Conservation (phyloP, 2,329 filamentous ascomycete species). For the Aspergillus sp. region DNA sequence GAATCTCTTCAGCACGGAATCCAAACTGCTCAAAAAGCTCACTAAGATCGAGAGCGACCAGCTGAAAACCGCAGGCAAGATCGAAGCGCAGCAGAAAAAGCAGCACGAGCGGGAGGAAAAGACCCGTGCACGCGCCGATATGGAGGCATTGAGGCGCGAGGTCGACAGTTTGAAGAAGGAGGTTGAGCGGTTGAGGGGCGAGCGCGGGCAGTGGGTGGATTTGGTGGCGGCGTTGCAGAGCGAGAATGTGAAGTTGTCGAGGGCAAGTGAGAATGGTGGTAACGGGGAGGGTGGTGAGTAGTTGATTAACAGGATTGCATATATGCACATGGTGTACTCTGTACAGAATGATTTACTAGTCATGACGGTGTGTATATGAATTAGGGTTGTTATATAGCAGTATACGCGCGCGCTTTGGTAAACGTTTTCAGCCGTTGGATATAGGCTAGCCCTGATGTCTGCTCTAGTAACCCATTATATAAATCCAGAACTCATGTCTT, state of each 20-base stretch:
- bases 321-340: too few species aligned
- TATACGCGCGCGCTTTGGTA: too few species aligned
- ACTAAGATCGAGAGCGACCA: conserved; percentile 37
- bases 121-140: conserved; percentile 31
- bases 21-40: conserved; percentile 31
- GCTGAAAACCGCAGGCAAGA: conserved; percentile 33
- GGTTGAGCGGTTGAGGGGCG: conserved; percentile 39
- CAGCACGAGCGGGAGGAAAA: conserved; percentile 38
- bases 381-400: too few species aligned
- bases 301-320: not conserved
- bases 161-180: conserved; percentile 42
- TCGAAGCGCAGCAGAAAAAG: conserved; percentile 31
- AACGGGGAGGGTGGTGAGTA: not conserved
- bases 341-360: too few species aligned
- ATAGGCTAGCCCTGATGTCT: too few species aligned
- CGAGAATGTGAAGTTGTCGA: conserved; percentile 46
- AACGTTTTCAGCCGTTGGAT: too few species aligned
- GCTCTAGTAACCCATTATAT: too few species aligned
- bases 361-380: too few species aligned
- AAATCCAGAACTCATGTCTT: not conserved
- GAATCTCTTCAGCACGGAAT: conserved; percentile 24
- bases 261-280: conserved; percentile 7
- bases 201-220: conserved; percentile 43
- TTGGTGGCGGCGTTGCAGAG: conserved; percentile 49
- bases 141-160: conserved; percentile 42